Evolutionary conservation across 2,329 filamentous ascomycete species (phyloP).

Genomic region (Ceratocystis papillata): DNA sequence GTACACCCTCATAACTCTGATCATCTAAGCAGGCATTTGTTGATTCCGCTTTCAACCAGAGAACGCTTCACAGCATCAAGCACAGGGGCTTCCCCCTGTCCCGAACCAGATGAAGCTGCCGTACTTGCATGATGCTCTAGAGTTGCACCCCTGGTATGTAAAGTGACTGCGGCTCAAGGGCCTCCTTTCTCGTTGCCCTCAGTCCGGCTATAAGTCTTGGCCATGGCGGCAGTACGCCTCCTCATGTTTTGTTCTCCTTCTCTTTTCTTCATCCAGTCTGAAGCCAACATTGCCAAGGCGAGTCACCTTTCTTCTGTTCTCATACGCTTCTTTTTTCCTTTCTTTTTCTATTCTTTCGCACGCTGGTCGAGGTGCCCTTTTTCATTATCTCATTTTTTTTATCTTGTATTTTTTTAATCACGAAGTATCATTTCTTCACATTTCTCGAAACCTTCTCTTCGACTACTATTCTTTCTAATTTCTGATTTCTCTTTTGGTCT

Average conservation of each 20-base stretch:
- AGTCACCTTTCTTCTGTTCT: constrained; percentile 23
- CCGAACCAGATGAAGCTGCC: constrained; percentile 14
- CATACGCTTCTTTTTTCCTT: constrained; percentile 6
- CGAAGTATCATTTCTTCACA: background rate
- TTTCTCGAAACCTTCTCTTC: background rate
- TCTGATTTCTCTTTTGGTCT: constrained; percentile 36
- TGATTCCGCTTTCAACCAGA: constrained; percentile 16
- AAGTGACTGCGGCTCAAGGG: background rate
- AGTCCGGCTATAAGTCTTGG: constrained; percentile 19
- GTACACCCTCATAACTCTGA: background rate
- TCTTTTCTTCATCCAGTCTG: constrained; percentile 22
- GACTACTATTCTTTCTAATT: constrained; percentile 27
- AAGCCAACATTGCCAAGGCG: constrained; percentile 20
- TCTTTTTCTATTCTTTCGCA: constrained; percentile 23
- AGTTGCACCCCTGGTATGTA: constrained; percentile 11
- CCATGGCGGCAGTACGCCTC: constrained; percentile 17
- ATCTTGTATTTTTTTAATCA: background rate
- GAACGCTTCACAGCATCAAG: constrained; percentile 2
- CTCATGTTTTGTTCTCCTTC: constrained; percentile 12
- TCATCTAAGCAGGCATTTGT: background rate
- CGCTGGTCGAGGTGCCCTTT: constrained; percentile 24
- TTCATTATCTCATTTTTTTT: constrained; percentile 17
- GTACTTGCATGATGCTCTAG: constrained; percentile 9
- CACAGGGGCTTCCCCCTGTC: constrained; percentile 9
- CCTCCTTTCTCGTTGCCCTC: background rate